A percentile compares a stretch with the other conserved stretches of the same genome.
Conservation (phyloP, 257 asterid species). For the Nicotiana tabacum region DNA sequence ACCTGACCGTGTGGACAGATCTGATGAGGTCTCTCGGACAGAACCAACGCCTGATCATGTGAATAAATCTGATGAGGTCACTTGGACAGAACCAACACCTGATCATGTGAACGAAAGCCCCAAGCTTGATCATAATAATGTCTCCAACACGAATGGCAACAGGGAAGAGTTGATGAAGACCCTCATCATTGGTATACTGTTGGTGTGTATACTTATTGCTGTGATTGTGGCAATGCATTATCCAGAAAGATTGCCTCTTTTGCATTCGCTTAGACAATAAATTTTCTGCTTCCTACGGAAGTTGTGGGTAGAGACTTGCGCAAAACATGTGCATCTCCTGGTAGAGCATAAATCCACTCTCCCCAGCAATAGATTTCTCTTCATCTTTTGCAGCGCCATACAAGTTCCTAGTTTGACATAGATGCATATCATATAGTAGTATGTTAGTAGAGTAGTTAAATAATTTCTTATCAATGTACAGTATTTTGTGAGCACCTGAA, state of each 20-base stretch:
- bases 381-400: neutral
- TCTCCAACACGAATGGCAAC: neutral
- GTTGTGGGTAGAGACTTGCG: neutral
- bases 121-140: neutral
- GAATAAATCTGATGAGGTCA: neutral
- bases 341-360: neutral
- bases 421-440: neutral
- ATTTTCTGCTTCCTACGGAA: neutral
- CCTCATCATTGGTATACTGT: slow-evolving; percentile 5
- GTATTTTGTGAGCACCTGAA: neutral
- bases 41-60: neutral
- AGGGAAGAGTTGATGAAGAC: slow-evolving; percentile 11
- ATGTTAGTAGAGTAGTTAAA: neutral
- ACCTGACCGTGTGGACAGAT: neutral
- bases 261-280: neutral
- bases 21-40: neutral
- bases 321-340: neutral
- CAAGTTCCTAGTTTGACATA: neutral
- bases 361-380: neutral
- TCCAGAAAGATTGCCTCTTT: slow-evolving; percentile 4
- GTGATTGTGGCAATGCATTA: slow-evolving; percentile 10
- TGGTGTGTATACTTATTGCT: slow-evolving; percentile 17
- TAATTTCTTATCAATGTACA: neutral
- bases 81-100: neutral
- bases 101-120: neutral